Percentiles rank a stretch among this genome's conserved stretches.
Evolutionary conservation across 169 alveolate genomes (phyloP).

Genomic region (Plasmodium inui): DNA sequence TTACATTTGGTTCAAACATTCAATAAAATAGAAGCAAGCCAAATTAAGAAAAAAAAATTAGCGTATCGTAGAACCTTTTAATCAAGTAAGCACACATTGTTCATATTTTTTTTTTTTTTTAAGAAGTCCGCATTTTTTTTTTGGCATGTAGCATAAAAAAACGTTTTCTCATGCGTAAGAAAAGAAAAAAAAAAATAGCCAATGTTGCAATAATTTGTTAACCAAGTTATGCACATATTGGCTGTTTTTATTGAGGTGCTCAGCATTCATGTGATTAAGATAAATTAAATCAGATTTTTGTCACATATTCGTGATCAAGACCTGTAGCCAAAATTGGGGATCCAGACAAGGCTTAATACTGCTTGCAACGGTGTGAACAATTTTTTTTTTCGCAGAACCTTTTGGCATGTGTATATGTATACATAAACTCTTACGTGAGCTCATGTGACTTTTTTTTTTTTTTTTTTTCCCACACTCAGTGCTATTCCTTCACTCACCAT

Average conservation of each 20-base stretch:
- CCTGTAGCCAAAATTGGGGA: not conserved
- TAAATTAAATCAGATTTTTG: not conserved
- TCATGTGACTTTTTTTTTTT: not conserved
- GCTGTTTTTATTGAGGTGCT: not conserved
- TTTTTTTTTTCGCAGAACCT: not conserved
- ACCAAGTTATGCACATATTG: not conserved
- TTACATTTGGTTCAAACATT: not conserved
- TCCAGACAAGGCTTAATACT: not conserved
- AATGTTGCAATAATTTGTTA: not conserved
- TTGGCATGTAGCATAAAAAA: constrained; percentile 2
- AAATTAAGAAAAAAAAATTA: not conserved
- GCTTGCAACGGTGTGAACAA: not conserved
- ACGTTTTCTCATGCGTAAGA: constrained; percentile 11
- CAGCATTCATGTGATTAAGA: not conserved
- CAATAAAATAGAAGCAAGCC: constrained; percentile 25
- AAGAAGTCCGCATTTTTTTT: not conserved
- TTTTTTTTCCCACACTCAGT: not conserved
- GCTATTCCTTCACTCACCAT: not conserved
- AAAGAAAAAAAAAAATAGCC: constrained; percentile 20
- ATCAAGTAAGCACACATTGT: not conserved
- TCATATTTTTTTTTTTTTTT: constrained; percentile 6
- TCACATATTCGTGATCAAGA: not conserved
- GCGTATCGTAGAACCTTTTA: not conserved
- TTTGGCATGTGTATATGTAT: not conserved
- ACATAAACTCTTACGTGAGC: not conserved